phyloP scores from a whole-genome alignment of 495 filamentous ascomycete species.

The Lasiosphaeris hirsuta region DNA sequence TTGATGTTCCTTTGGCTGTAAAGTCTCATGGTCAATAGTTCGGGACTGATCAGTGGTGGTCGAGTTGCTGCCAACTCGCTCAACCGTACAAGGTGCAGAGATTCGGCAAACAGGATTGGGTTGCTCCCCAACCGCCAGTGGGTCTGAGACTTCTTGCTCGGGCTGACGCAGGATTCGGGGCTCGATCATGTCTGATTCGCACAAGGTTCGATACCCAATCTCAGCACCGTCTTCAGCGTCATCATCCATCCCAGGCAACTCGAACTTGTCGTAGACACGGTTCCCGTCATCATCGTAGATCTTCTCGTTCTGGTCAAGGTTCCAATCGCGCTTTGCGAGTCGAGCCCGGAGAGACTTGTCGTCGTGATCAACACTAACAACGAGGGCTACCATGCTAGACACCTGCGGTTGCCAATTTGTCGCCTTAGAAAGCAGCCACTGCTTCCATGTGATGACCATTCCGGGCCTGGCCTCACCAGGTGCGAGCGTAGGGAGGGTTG shows the following conservation, averaged over 20 bases:
- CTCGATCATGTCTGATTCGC: slow-evolving; percentile 42
- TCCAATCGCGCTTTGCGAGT: slow-evolving; percentile 67
- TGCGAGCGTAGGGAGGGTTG: slow-evolving; percentile 51
- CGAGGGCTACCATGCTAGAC: slow-evolving; percentile 61
- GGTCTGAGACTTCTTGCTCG: not conserved
- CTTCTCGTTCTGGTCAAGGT: slow-evolving; percentile 46
- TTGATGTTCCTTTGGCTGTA: no score
- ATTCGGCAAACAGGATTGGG: no score
- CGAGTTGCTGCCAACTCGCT: not conserved
- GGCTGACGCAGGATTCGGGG: slow-evolving; percentile 38
- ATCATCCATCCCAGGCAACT: slow-evolving; percentile 40
- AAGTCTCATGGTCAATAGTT: slow-evolving; percentile 14
- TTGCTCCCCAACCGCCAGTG: not conserved
- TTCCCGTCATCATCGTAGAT: slow-evolving; percentile 42
- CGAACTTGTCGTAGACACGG: slow-evolving; percentile 48
- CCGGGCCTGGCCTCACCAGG: slow-evolving; percentile 54
- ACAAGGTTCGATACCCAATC: slow-evolving; percentile 35
- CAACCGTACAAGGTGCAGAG: no score
- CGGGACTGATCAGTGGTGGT: slow-evolving; percentile 11
- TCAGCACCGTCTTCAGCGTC: slow-evolving; percentile 27
- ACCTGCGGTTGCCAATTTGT: slow-evolving; percentile 77
- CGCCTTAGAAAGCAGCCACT: slow-evolving; percentile 66
- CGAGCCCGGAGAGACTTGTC: slow-evolving; percentile 51
- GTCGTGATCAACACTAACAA: slow-evolving; percentile 47
- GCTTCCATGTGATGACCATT: slow-evolving; percentile 76